phyloP scores from a whole-genome alignment of 2,329 filamentous ascomycete genomes.

The Cladosporium sp. region DNA sequence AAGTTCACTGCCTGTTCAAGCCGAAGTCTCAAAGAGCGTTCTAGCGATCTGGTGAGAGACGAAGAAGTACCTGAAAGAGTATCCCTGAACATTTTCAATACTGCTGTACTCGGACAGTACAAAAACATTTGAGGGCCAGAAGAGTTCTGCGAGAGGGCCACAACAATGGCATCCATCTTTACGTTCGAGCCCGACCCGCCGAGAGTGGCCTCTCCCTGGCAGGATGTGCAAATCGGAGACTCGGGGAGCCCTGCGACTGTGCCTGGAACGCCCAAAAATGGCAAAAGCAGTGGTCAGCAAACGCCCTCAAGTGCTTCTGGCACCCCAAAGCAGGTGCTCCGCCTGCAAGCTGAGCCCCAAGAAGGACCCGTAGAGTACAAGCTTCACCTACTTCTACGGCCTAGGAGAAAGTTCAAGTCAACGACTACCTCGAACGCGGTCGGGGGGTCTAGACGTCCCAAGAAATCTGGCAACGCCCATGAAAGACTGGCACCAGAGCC shows the following conservation, averaged over 20 bases:
- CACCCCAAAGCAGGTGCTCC: conserved; percentile 50
- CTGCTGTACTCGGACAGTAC: too few relatives aligned
- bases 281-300: neutral
- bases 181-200: conserved; percentile 88
- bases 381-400: conserved; percentile 78
- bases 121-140: too few relatives aligned
- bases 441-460: conserved; percentile 49
- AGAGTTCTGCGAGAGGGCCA: too few relatives aligned
- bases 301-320: neutral
- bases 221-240: conserved; percentile 5
- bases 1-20: neutral
- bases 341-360: conserved; percentile 84
- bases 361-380: conserved; percentile 97
- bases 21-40: too few relatives aligned
- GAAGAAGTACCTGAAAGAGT: too few relatives aligned
- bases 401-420: conserved; percentile 67
- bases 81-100: too few relatives aligned
- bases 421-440: conserved; percentile 61
- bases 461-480: conserved; percentile 17
- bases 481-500: conserved; percentile 28
- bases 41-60: too few relatives aligned
- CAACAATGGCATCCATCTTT: conserved; percentile 90
- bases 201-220: conserved; percentile 87
- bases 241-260: conserved; percentile 13
- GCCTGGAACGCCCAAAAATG: conserved; percentile 4